These are phyloP conservation scores for Cylindrotheca closterium DNA, from an alignment of 108 stramenopile species.

Conservation along the genomic window DNA sequence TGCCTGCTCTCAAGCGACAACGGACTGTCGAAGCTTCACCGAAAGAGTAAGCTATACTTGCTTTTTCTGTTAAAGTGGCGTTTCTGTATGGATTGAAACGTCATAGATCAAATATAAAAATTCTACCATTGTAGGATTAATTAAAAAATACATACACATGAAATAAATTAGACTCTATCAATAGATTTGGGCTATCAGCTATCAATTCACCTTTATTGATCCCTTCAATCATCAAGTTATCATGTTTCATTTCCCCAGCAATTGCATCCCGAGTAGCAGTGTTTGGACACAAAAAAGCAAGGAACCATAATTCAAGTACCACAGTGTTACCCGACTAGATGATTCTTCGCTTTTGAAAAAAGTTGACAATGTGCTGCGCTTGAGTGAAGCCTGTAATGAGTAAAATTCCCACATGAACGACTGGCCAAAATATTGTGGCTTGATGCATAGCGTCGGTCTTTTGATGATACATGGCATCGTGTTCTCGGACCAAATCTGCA, in stretches of 20 bases:
- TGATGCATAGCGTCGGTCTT: conserved; percentile 75
- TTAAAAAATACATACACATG: background rate
- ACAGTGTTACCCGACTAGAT: no score
- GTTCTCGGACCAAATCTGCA: conserved; percentile 75
- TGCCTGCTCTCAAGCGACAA: conserved; percentile 26
- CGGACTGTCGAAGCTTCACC: conserved; percentile 2
- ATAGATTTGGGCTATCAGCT: no score
- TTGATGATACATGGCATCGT: conserved; percentile 71
- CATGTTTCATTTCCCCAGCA: no score
- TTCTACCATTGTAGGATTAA: background rate
- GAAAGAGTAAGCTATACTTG: background rate
- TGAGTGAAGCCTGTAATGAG: conserved; percentile 82
- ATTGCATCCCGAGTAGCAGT: no score
- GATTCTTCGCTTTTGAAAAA: conserved; percentile 76
- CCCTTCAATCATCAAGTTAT: no score
- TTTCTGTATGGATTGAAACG: background rate
- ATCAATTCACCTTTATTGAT: no score
- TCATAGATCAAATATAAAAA: no score
- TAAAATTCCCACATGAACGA: conserved; percentile 73
- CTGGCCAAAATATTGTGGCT: conserved; percentile 85
- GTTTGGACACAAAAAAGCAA: no score
- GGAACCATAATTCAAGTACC: no score
- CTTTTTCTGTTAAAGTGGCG: background rate
- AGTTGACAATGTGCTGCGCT: conserved; percentile 75
- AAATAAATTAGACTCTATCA: background rate